Conservation (phyloP, 2,329 filamentous ascomycete genomes). For the Harringtonia aguacate region DNA sequence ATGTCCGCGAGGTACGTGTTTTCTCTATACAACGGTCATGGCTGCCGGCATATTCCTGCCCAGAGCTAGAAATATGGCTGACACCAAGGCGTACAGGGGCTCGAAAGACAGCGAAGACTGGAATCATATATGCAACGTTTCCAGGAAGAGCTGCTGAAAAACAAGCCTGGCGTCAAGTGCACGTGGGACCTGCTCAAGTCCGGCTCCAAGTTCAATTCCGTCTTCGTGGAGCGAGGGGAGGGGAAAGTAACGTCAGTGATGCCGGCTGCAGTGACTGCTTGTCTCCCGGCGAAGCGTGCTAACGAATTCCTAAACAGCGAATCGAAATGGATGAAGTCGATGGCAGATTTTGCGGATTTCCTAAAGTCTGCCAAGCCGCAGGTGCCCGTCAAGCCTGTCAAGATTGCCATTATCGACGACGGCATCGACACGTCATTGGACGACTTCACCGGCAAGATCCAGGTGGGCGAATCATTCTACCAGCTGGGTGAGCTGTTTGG, state of each 20-base stretch:
- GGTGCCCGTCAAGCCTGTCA: background rate
- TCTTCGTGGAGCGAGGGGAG: background rate
- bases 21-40: too few relatives aligned
- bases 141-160: background rate
- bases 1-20: conserved; percentile 1
- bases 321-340: conserved; percentile 4
- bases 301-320: background rate
- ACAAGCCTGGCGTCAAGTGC: background rate
- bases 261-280: background rate
- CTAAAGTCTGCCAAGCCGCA: background rate
- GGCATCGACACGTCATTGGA: conserved; percentile 5
- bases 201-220: conserved; percentile 1
- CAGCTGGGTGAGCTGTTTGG: conserved; percentile 3
- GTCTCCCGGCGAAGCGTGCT: too few relatives aligned
- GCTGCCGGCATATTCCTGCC: too few relatives aligned
- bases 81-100: background rate
- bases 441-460: conserved; percentile 4
- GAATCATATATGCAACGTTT: background rate
- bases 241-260: conserved; percentile 2
- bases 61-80: too few relatives aligned
- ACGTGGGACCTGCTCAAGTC: background rate
- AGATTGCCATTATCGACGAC: conserved; percentile 7
- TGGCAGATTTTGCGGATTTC: conserved; percentile 3
- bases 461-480: conserved; percentile 7
- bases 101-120: background rate